These are phyloP conservation scores for Pseudonitzschia delicatissima DNA, from an alignment of 108 stramenopile genomes.

Conservation along the genomic window DNA sequence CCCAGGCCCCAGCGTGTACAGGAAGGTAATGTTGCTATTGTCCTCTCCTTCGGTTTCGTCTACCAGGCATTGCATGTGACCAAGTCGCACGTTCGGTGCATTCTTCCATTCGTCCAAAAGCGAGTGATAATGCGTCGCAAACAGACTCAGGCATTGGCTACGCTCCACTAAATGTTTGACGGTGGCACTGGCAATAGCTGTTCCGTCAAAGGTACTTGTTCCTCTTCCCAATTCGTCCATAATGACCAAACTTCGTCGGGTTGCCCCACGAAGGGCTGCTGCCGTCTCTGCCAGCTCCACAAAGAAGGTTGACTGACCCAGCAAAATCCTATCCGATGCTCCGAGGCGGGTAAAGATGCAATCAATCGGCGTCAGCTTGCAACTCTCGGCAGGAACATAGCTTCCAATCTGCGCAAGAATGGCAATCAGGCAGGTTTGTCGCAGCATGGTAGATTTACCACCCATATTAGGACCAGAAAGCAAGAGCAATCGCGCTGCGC, in stretches of 20 bases:
- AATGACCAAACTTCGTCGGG: conserved; percentile 91
- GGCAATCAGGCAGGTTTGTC: conserved; percentile 95
- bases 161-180: conserved; percentile 91
- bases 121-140: conserved; percentile 99
- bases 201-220: conserved; percentile 98
- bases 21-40: conserved; percentile 88
- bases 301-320: conserved; percentile 99
- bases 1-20: conserved; percentile 95
- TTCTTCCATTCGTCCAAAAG: conserved; percentile 93
- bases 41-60: conserved; percentile 43
- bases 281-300: conserved; percentile 99
- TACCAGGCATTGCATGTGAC: conserved; percentile 99
- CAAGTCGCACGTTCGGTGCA: conserved; percentile 77
- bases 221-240: conserved; percentile 98
- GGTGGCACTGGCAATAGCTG: conserved; percentile 98
- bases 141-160: conserved; percentile 86
- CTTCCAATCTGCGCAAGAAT: conserved; percentile 98
- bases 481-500: conserved; percentile 64
- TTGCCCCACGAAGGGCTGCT: conserved; percentile 93
- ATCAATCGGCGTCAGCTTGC: conserved; percentile 92
- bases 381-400: conserved; percentile 94
- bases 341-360: conserved; percentile 98
- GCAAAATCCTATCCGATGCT: conserved; percentile 97
- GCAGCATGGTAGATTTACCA: conserved; percentile 95
- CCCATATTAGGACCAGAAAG: conserved; percentile 54